phyloP scores from a whole-genome alignment of 1,139 yeast species.

The Kazachstania sp. region DNA sequence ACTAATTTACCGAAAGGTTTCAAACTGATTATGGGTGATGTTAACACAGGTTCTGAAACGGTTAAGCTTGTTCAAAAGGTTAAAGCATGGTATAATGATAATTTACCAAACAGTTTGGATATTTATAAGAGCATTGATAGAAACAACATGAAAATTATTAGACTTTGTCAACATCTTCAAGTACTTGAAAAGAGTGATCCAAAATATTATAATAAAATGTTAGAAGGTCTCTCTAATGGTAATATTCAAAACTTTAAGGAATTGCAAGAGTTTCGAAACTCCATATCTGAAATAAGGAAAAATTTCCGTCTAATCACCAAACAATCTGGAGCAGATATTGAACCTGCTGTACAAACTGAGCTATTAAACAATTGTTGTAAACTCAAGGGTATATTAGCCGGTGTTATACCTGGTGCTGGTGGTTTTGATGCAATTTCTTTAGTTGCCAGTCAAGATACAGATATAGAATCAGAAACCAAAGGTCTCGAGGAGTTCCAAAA shows the following conservation, averaged over 20 bases:
- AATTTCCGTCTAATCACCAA: slow-evolving; percentile 52
- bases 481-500: slow-evolving; percentile 30
- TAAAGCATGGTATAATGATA: slow-evolving; percentile 52
- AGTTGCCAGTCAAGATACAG: slow-evolving; percentile 45
- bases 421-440: slow-evolving; percentile 89
- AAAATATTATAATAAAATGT: slow-evolving; percentile 22
- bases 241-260: slow-evolving; percentile 8
- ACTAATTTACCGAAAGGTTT: slow-evolving; percentile 62
- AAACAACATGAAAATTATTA: slow-evolving; percentile 52
- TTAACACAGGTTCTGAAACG: slow-evolving; percentile 85
- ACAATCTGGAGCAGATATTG: slow-evolving; percentile 75
- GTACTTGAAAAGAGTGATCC: slow-evolving; percentile 28
- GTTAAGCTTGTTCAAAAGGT: slow-evolving; percentile 81
- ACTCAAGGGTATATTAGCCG: slow-evolving; percentile 74
- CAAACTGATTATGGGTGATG: slow-evolving; percentile 82
- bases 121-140: slow-evolving; percentile 49
- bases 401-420: slow-evolving; percentile 98
- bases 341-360: slow-evolving; percentile 67
- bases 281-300: slow-evolving; percentile 44
- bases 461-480: slow-evolving; percentile 34
- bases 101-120: slow-evolving; percentile 43
- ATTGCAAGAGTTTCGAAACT: slow-evolving; percentile 26
- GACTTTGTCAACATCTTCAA: slow-evolving; percentile 38
- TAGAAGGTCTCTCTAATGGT: slow-evolving; percentile 21
- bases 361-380: slow-evolving; percentile 53